Evolutionary conservation across 1,284 basidiomycete species (phyloP), one percentile per base, ranked within the genome.

Genomic region (Irpex sp.): DNA sequence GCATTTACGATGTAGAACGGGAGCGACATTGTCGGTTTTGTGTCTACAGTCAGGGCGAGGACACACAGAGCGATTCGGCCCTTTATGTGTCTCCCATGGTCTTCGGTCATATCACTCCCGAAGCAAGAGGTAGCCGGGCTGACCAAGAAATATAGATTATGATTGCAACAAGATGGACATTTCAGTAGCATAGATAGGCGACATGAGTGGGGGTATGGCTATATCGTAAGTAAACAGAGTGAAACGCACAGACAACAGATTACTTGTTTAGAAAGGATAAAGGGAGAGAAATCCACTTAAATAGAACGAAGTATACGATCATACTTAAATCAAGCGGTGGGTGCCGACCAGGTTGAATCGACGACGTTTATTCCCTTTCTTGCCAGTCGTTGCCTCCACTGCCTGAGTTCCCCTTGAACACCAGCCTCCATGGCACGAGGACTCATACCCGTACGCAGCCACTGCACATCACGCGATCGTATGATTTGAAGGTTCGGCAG

Each of bases 361-460:
- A 92, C 74, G 40, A 92, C 75, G 31, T 81, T 78, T 51, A 92
- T 81, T 0, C 83, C 79, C 65, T 81, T 78, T 64, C 84, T 78
- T 11, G 75, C 76, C 44, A 92, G 77, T 59, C 87, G 80, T 55
- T 82, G 79, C 64, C 80, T 79, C 91, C 91, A 93, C 60, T 85
- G 81, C 65, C 80, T 77, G 85, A 92, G 88, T 73, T 91, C 87
- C 51, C 91, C 91, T 74, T 92, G 90, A 11, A 91, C 82, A 3
- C 91, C 91, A 3, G 90, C 83, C 65, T 83, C 85, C 68, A 84
- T 84, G 26, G 91, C 91, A 64, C 80, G 78, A 1, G 76, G 75
- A 9, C 81, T 86, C 74, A 92, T 82, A 0, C 89, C 89, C 58
- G 80, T 81, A 61, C 87, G 77, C 47, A 92, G 73, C 89, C 91